Base-by-base conservation (phyloP, 176 grass and related monocot species). In the Coix lacrymajobi region DNA sequence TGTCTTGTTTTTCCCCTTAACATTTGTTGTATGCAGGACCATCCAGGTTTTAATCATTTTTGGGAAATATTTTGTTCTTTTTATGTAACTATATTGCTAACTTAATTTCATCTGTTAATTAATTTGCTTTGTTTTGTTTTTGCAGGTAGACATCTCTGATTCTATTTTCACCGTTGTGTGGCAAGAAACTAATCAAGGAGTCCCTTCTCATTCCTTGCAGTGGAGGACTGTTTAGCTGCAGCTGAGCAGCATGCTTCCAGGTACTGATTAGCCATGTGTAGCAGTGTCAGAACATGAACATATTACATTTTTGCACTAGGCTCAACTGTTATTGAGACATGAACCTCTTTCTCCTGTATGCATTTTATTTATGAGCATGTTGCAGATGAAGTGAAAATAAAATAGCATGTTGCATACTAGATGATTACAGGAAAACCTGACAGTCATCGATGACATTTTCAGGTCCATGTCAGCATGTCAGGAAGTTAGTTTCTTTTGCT, bases 1-100 rank as follows among this genome's bases (percentile, higher is more conserved):
- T 92, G 65, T 52, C 76, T 73, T 71, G 11, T 57, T 7, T 83
- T 84, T 80, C 17, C 69, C 65, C 44, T 79, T n/a, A 84, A 69
- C 43, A 51, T 84, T 89, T 79, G 20, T 87, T 93, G 54, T 98
- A 90, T 98, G 90, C 89, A 98, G 92, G 96, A 83, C 63, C 9
- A 68, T 58, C 78, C 86, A 84, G 86, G 85, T 81, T 66, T 75
- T 88, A 81, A 86, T 73, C 43, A 56, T 62, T 80, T 89, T 91
- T 83, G 79, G 17, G 34, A 89, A 52, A 79, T 61, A 11, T 65
- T 87, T 78, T 60, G 11, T 29, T 87, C 15, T 80, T 62, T 63
- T 61, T 73, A 31, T 67, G 31, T 45, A 71, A 29, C 6, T 74
- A 30, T 19, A 82, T 57, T 79, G 2, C 61, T 26, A 51, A 75